phyloP scores from a whole-genome alignment of 202 grass and related monocot genomes.

The Tripidium arundinaceum region DNA sequence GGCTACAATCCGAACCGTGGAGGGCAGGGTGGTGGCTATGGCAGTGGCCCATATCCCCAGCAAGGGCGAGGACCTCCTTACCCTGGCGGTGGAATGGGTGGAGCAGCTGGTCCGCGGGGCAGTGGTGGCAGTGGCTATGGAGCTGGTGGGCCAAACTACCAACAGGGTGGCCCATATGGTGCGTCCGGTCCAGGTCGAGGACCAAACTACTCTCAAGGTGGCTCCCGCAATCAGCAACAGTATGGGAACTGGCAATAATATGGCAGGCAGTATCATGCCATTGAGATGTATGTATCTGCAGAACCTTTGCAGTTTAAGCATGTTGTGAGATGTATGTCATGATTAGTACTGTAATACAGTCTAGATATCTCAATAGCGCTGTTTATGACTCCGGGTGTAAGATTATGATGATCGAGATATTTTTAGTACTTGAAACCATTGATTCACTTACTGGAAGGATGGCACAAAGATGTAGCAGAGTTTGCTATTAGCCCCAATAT shows the following conservation, averaged over 20 bases:
- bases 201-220: constrained; percentile 45
- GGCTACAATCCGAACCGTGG: constrained; percentile 67
- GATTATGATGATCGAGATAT: neutral
- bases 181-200: constrained; percentile 54
- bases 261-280: neutral
- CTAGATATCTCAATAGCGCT: neutral
- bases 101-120: constrained; percentile 47
- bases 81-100: constrained; percentile 44
- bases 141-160: constrained; percentile 51
- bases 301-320: neutral
- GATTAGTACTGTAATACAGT: neutral
- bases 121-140: constrained; percentile 42
- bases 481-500: neutral
- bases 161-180: constrained; percentile 62
- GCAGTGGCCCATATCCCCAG: constrained; percentile 54
- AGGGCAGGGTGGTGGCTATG: constrained; percentile 60
- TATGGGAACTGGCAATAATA: constrained; percentile 70
- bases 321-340: neutral
- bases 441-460: neutral
- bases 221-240: constrained; percentile 67
- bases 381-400: neutral
- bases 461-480: neutral
- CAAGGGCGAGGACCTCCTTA: constrained; percentile 65
- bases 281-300: neutral
- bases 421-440: neutral